Base-by-base conservation (phyloP, 179 eudicot species). In the Silene noctiflora region DNA sequence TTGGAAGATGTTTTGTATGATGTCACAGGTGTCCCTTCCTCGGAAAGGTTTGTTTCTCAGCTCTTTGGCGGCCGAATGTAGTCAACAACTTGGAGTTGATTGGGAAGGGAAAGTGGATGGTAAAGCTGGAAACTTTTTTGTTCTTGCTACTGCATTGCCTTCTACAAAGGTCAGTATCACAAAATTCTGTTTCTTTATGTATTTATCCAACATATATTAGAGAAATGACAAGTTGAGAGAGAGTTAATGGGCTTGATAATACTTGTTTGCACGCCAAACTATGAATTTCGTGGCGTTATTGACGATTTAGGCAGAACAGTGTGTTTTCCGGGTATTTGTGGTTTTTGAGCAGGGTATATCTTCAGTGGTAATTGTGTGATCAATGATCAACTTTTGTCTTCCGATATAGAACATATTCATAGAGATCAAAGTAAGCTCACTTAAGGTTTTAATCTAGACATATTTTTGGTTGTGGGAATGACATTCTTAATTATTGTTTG, bases 101-200 rank as follows among this genome's bases (percentile, higher is more conserved):
- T 84, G 78, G 80, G 81, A 81, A 20, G 80, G 79, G 64, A 76
- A 74, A 66, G 58, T 76, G 75, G 87, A 69, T 70, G 82, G 77
- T 48, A 79, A 82, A 81, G 82, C 82, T 2, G 99, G 99, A 55
- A 87, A 81, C 25, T 89, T 86, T 84, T 93, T 95, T 81, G 91
- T 83, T 75, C 85, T 94, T 67, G 98, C 97, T 66, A 88, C 96
- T 31, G 96, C 84, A 53, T 89, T 81, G 53, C 92, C 95, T 80
- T 88, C 93, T 75, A 76, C 72, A 81, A 87, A 95, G 99, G 99
- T 95, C 51, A 44, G 51, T 44, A 44, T 44, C 13, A 39, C 1
- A 1, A 39, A 39, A 9, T 67, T 67, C 6, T 33, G 39, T 33
- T 33, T 33, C 39, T 33, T 33, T 33, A 5, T 33, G 5, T 33